Percentiles rank a stretch among this genome's conserved stretches.
Conservation (phyloP, 345 rosid genomes). For the Lagerstroemia speciosa region DNA sequence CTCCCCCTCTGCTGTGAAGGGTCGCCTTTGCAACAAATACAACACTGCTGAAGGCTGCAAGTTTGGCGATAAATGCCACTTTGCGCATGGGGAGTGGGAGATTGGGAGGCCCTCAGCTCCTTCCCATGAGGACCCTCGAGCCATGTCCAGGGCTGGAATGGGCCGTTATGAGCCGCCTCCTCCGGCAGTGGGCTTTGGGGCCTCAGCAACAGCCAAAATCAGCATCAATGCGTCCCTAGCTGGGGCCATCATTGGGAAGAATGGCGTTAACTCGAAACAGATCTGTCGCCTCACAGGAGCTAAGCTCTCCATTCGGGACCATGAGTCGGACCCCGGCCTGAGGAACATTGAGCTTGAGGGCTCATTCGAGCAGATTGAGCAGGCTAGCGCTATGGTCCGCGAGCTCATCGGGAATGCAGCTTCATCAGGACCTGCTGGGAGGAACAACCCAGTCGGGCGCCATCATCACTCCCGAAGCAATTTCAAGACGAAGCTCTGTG, state of each 20-base stretch:
- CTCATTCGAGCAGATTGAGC: conserved; percentile 86
- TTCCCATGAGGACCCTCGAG: conserved; percentile 52
- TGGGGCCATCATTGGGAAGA: conserved; percentile 91
- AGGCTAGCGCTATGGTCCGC: conserved; percentile 91
- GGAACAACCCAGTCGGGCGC: conserved; percentile 15
- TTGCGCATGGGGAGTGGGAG: conserved; percentile 85
- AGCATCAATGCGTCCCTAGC: conserved; percentile 88
- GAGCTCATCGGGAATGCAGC: conserved; percentile 70
- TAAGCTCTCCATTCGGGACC: conserved; percentile 81
- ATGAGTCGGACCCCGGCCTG: conserved; percentile 64
- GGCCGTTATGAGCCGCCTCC: conserved; percentile 46
- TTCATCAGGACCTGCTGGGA: conserved; percentile 30
- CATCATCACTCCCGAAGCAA: conserved; percentile 27
- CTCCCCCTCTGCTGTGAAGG: conserved; percentile 52
- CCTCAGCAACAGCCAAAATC: conserved; percentile 81
- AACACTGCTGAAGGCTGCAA: conserved; percentile 80
- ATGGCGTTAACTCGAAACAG: conserved; percentile 90
- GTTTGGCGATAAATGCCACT: conserved; percentile 74
- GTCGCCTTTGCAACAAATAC: conserved; percentile 59
- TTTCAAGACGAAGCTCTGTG: conserved; percentile 83
- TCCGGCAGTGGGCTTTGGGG: conserved; percentile 78
- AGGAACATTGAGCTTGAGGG: conserved; percentile 96
- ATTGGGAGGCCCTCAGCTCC: conserved; percentile 50
- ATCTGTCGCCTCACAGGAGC: conserved; percentile 79
- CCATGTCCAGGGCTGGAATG: conserved; percentile 38